A percentile compares a stretch with the other conserved stretches of the same genome.
phyloP scores from a whole-genome alignment of 345 rosid species.

The Gossypium arboreum region DNA sequence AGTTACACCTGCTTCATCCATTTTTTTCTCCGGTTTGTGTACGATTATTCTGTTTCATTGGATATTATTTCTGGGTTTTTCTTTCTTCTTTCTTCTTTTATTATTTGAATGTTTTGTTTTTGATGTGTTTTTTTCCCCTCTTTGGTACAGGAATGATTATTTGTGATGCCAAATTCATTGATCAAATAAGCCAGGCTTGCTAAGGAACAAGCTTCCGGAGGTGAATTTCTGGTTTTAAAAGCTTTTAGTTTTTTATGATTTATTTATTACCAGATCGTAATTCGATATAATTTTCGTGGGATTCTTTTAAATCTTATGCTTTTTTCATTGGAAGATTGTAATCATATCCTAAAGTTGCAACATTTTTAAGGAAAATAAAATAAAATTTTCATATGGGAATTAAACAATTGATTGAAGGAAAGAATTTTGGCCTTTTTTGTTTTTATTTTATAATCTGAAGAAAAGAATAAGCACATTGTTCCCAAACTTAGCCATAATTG shows the following conservation, averaged over 20 bases:
- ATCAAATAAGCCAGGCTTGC: background rate
- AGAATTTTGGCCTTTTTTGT: background rate
- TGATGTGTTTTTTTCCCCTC: background rate
- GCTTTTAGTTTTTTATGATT: background rate
- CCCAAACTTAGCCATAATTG: background rate
- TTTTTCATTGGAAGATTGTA: background rate
- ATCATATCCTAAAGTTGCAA: background rate
- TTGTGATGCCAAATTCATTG: background rate
- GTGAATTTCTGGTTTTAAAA: background rate
- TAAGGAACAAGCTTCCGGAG: slow-evolving; percentile 1
- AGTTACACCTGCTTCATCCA: background rate
- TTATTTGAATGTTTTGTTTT: background rate
- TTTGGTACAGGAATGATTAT: background rate
- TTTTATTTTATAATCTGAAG: no score
- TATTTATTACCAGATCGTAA: background rate
- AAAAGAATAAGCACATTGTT: background rate
- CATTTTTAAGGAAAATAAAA: background rate
- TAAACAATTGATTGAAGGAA: background rate
- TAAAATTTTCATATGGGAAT: background rate
- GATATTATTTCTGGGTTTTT: background rate
- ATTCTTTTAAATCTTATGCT: background rate
- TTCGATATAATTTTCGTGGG: background rate
- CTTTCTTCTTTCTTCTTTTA: no score
- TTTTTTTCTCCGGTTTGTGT: background rate
- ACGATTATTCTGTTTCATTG: background rate